Base-by-base conservation (phyloP, 176 grass and related monocot species). In the Musa acuminata region DNA sequence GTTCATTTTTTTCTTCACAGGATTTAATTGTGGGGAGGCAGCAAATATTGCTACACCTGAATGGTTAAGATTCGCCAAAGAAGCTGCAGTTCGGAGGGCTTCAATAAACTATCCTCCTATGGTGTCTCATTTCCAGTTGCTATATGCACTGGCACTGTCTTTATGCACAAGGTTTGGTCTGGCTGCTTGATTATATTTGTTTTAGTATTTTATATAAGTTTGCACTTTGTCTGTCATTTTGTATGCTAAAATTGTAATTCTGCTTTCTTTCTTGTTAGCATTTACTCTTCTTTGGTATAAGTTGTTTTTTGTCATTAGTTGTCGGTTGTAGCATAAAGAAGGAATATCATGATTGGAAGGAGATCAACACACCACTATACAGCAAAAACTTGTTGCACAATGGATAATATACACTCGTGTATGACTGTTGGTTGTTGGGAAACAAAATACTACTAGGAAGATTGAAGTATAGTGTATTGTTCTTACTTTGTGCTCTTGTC, bases 21-120 rank as follows among this genome's bases (percentile, higher is more conserved):
- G 95, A 80, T 99, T 94, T 73, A 99, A 91, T 84, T 99, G 88
- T 21, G 95, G 76, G 1, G 95, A 99, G 77, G 90, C 90, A 82
- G 89, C 89, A 70, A 99, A 99, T 91, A 85, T 99, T 64, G 95
- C 91, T 73, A 94, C 95, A 75, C 95, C 95, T 82, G 83, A 81
- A 84, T 99, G 95, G 95, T 78, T 94, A 84, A 99, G 76, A 69
- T 79, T 87, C 58, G 95, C 91, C 0, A 99, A 99, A 91, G 95
- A 91, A 70, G 95, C 95, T 63, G 91, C 95, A 73, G 78, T 99
- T 29, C 87, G 95, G 59, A 99, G 95, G 84, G 95, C 95, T 29
- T 94, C 90, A 81, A 91, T 91, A 62, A 99, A 94, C 75, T 71
- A 83, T 22, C 88, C 95, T 53, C 91, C 95, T 35, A 94, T 99